Evolutionary conservation across 805 yeast species (phyloP).

Genomic region (Yarrowia hollandica): DNA sequence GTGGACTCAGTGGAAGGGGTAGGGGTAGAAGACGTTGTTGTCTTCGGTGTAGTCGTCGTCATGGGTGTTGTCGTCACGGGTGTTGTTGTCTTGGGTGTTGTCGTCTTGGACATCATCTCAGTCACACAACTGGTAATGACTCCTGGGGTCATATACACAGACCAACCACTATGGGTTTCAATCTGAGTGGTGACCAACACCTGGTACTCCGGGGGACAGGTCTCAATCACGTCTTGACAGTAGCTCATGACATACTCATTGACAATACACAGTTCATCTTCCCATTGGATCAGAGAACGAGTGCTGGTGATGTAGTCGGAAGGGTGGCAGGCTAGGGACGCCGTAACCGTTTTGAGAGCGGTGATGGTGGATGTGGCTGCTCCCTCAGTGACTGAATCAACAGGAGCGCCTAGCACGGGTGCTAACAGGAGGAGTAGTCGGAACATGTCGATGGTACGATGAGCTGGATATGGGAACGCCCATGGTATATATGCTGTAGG

Average conservation of each 20-base stretch:
- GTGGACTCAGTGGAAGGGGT: background rate
- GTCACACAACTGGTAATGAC: background rate
- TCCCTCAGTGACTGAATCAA: background rate
- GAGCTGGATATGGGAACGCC: too few species aligned
- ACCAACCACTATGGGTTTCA: background rate
- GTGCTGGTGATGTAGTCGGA: background rate
- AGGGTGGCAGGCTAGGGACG: background rate
- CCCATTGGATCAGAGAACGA: background rate
- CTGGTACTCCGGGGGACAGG: background rate
- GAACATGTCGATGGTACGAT: too few species aligned
- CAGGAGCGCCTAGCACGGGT: background rate
- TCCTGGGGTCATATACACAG: background rate
- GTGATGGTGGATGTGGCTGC: too few species aligned
- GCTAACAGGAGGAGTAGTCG: background rate
- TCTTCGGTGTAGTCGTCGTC: background rate
- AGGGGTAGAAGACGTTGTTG: background rate
- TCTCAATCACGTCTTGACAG: background rate
- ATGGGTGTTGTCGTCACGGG: background rate
- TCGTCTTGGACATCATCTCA: background rate
- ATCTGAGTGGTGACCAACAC: background rate
- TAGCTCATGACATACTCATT: background rate
- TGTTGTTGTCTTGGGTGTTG: background rate
- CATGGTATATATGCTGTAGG: too few species aligned
- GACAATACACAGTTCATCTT: background rate
- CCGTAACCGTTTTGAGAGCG: background rate